Base-by-base conservation (phyloP, 495 filamentous ascomycete genomes). In the Tuber microsphaerosporum region DNA sequence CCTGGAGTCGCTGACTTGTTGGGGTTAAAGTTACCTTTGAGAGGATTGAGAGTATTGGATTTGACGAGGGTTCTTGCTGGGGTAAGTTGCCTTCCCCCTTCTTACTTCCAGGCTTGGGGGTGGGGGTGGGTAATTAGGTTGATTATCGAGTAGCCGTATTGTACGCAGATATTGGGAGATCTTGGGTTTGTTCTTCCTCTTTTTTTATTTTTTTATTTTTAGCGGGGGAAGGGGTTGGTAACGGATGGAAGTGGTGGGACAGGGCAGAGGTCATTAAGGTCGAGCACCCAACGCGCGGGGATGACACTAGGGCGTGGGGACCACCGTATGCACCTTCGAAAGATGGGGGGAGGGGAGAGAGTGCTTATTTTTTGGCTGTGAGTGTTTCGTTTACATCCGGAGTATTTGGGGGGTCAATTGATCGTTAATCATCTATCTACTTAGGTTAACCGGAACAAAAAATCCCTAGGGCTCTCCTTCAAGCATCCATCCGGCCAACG, bases 211-310 rank as follows among this genome's bases (percentile, higher is more conserved):
- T 72, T 73, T 43, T 7, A 12, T 31, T 45, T 45, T 72, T 46
- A 12, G 22, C 44, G 77, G 79, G 51, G 68, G 76, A 74, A 19
- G 17, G 39, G 56, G 56, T 14, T 34, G 56, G 14, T 34, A 65
- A 65, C 34, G 14, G 26, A 12, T 34, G 20, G 17, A 20, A 45
- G n/a, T 41, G 39, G 39, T 41, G 69, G 9, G 39, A 69, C 75
- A 97, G 94, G 70, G 95, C 95, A 74, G 94, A 98, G 77, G 89
- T 99, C 4, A 97, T 99, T 84, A 99, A 99, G 83, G 88, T 98
- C 72, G 95, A 99, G 83, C 96, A 99, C 84, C 96, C 95, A 8
- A 89, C 87, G 0, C 88, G 92, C 56, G 95, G 95, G 43, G 95
- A 99, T 82, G 95, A 99, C 83, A 99, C 95, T 37, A 86, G 95